A percentile compares a stretch with the other conserved stretches of the same genome.
phyloP scores from a whole-genome alignment of 257 asterid species.

The Primulina tabacum region DNA sequence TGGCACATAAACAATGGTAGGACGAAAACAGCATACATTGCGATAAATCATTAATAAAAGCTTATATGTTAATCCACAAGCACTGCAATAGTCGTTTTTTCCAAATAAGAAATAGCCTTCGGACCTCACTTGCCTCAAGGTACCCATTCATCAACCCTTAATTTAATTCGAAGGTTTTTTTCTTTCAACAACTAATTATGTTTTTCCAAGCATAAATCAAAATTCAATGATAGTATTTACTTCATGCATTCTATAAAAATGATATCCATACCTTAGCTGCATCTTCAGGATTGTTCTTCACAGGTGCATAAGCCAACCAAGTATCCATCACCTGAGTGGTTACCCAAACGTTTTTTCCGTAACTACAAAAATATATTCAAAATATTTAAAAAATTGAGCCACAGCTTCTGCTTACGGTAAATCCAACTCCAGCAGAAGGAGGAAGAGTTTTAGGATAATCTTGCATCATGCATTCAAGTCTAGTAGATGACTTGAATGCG shows the following conservation, averaged over 20 bases:
- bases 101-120: not conserved
- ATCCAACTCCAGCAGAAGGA: slow-evolving; percentile 95
- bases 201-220: not conserved
- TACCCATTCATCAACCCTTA: not conserved
- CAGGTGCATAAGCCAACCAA: slow-evolving; percentile 99
- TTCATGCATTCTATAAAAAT: slow-evolving; percentile 14
- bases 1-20: not conserved
- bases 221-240: not conserved
- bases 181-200: not conserved
- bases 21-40: not conserved
- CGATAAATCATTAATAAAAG: not conserved
- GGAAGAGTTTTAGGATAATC: slow-evolving; percentile 96
- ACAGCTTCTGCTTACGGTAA: slow-evolving; percentile 64
- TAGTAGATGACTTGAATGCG: slow-evolving; percentile 91
- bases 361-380: not conserved
- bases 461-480: slow-evolving; percentile 99
- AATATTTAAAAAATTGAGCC: not conserved
- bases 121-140: not conserved
- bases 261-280: slow-evolving; percentile 79
- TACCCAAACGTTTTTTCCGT: slow-evolving; percentile 2
- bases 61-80: not conserved
- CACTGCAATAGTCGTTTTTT: not conserved
- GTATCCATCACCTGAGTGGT: slow-evolving; percentile 69
- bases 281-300: slow-evolving; percentile 97
- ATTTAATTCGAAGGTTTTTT: not conserved